Conservation (phyloP, 768 basidiomycete genomes). For the Podaxis pistillaris region DNA sequence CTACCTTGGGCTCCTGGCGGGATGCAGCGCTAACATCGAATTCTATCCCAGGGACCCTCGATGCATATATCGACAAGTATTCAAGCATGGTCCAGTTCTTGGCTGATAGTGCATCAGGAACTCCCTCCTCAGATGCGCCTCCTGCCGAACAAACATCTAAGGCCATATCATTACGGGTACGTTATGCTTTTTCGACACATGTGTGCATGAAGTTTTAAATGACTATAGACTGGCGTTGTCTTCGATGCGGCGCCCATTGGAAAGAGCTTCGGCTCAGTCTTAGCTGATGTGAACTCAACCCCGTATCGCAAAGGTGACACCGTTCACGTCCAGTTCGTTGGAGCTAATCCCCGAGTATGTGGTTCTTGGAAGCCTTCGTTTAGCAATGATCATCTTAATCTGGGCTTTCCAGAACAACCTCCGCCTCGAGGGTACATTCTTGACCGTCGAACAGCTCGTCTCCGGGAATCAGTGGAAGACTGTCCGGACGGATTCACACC, state of each 20-base stretch:
- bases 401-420: slow-evolving; percentile 62
- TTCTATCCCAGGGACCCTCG: slow-evolving; percentile 56
- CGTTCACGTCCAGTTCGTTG: slow-evolving; percentile 64
- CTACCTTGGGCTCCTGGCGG: not conserved
- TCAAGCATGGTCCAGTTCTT: slow-evolving; percentile 63
- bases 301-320: slow-evolving; percentile 57
- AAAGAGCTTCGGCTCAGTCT: slow-evolving; percentile 60
- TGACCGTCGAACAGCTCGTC: slow-evolving; percentile 58
- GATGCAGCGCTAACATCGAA: not conserved
- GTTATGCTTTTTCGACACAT: not conserved
- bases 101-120: slow-evolving; percentile 43
- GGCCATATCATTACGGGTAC: slow-evolving; percentile 67
- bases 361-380: slow-evolving; percentile 14
- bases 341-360: slow-evolving; percentile 74
- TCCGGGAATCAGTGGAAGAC: slow-evolving; percentile 47
- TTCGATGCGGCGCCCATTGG: slow-evolving; percentile 57
- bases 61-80: slow-evolving; percentile 79
- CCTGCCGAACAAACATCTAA: slow-evolving; percentile 61
- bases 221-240: slow-evolving; percentile 53
- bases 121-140: slow-evolving; percentile 61
- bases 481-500: slow-evolving; percentile 75
- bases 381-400: not conserved
- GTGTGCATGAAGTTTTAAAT: not conserved
- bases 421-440: slow-evolving; percentile 69
- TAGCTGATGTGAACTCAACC: slow-evolving; percentile 48